Evolutionary conservation across 148 eudicot genomes (phyloP), one percentile per base, ranked within the genome.

Genomic region (Camellia sinensis): DNA sequence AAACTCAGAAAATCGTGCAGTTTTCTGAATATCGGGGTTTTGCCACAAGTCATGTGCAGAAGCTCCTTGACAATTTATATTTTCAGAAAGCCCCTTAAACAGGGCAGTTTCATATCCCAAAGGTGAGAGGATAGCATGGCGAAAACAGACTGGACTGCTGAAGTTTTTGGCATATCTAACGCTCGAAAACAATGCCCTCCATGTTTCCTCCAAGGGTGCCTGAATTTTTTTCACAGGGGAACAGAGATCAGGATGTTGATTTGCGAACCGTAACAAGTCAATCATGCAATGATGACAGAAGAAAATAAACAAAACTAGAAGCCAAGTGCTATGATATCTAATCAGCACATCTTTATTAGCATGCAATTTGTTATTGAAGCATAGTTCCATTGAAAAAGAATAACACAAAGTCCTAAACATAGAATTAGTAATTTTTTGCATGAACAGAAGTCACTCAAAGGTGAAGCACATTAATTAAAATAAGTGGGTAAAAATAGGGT

Each of bases 151-250:
- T 0, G 97, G 85, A 44, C 90, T 86, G 37, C 77, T 96, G 74
- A 92, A 92, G 66, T 90, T 89, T 83, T 96, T 93, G 22, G 99
- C 99, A 84, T 93, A 96, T 80, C 87, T 90, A 45, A 92, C 65
- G 82, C 89, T 83, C 41, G 99, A 96, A 87, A 93, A 96, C 53
- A 96, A 80, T 29, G 95, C 92, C 79, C 80, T 86, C 99, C 99
- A 96, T 81, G 98, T 96, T 87, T 96, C 97, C 78, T 96, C 99
- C 85, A 96, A 83, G 43, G 77, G 91, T 78, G 99, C 87, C 99
- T 96, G 93, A 54, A 83, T 75, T 43, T 48, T 41, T 75, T 59
- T 40, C 15, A 44, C 76, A 70, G 22, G 40, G 62, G 41, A 65
- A 8, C n/a, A 54, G 70, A 77, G 14, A 68, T 81, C 60, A 77